Percentiles rank a stretch among this genome's conserved stretches.
Evolutionary conservation across 176 grass and related monocot genomes (phyloP).

Genomic region (Carex littledalei): DNA sequence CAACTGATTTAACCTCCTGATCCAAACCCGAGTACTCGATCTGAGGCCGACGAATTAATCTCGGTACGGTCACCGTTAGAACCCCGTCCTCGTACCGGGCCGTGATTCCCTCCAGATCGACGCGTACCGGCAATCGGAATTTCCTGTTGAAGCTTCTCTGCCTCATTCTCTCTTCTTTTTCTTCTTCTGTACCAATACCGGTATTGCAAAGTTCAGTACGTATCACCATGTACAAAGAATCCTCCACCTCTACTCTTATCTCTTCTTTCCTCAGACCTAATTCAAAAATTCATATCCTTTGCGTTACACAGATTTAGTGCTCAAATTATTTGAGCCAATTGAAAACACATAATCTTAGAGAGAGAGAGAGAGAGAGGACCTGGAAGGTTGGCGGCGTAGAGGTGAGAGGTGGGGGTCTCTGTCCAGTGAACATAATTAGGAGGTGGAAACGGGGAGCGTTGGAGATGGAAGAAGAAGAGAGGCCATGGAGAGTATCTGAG

Average conservation of each 20-base stretch:
- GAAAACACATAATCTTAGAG: neutral
- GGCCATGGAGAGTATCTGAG: conserved; percentile 24
- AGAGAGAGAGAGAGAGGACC: conserved; percentile 16
- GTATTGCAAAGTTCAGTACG: conserved; percentile 37
- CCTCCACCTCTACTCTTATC: conserved; percentile 78
- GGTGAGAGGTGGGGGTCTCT: conserved; percentile 55
- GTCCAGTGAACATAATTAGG: conserved; percentile 56
- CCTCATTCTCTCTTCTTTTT: neutral
- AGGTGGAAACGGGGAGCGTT: neutral
- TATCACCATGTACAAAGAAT: conserved; percentile 63
- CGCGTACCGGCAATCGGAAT: conserved; percentile 61
- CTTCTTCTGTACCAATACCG: neutral
- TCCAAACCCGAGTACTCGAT: conserved; percentile 16
- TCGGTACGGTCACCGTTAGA: conserved; percentile 64
- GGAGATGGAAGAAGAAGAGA: conserved; percentile 21
- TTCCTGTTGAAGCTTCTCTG: conserved; percentile 53
- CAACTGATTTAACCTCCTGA: conserved; percentile 27
- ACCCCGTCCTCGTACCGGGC: conserved; percentile 55
- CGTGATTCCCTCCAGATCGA: conserved; percentile 54
- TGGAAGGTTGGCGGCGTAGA: conserved; percentile 54
- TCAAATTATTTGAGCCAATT: neutral
- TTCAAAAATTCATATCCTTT: neutral
- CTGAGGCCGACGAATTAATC: conserved; percentile 34
- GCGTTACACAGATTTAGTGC: neutral
- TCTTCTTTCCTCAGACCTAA: conserved; percentile 66